Conservation (phyloP, 768 basidiomycete species). For the Kwoniella shandongensis region DNA sequence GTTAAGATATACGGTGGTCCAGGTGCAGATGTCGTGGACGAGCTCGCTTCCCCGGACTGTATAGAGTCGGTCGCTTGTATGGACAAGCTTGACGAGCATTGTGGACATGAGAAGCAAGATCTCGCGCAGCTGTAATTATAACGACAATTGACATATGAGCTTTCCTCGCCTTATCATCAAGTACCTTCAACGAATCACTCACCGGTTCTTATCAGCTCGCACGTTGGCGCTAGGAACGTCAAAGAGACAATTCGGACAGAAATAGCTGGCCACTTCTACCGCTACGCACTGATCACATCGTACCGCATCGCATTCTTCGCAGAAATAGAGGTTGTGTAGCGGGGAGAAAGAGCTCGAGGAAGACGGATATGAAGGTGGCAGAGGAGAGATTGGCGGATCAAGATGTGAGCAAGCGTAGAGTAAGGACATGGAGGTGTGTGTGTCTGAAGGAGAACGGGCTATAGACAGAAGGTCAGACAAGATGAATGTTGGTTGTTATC, state of each 20-base stretch:
- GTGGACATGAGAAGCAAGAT: conserved; percentile 96
- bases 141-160: neutral
- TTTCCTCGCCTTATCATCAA: no score
- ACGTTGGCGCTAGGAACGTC: conserved; percentile 98
- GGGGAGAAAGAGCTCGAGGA: conserved; percentile 80
- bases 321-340: conserved; percentile 85
- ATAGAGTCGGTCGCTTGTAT: conserved; percentile 76
- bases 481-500: no score
- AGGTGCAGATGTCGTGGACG: conserved; percentile 23
- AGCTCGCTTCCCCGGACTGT: conserved; percentile 54
- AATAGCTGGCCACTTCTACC: conserved; percentile 93
- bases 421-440: conserved; percentile 30
- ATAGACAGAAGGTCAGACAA: no score
- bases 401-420: conserved; percentile 54
- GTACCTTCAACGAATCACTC: conserved; percentile 27
- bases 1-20: conserved; percentile 88
- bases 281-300: conserved; percentile 89
- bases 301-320: conserved; percentile 96
- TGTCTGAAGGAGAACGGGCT: no score
- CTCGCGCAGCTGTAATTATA: conserved; percentile 75
- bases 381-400: conserved; percentile 63
- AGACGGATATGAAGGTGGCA: conserved; percentile 64
- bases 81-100: conserved; percentile 82
- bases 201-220: conserved; percentile 97
- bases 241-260: conserved; percentile 96